These are phyloP conservation scores for Priceomyces medius DNA, from an alignment of 805 yeast genomes.

Conservation along the genomic window DNA sequence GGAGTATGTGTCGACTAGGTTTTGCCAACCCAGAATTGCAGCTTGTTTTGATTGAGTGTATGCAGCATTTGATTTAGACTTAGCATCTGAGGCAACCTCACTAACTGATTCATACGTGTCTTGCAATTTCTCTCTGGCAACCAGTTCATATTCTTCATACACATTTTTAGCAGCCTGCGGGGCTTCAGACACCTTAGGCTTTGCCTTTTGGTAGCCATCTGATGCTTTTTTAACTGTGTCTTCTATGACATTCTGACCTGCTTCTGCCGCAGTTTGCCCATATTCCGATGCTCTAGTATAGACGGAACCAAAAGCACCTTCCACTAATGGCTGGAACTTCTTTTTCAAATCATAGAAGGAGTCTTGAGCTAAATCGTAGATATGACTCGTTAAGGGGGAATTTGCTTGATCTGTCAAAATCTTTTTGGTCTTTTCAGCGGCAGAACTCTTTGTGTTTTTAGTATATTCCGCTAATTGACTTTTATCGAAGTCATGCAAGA, in stretches of 20 bases:
- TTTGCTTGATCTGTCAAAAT: background rate
- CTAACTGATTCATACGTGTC: constrained; percentile 11
- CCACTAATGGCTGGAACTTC: too few relatives aligned
- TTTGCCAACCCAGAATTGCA: constrained; percentile 7
- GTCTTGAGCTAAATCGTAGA: background rate
- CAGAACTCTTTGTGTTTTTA: constrained; percentile 14
- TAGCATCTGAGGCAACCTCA: constrained; percentile 6
- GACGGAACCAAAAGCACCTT: too few relatives aligned
- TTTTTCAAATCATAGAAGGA: background rate
- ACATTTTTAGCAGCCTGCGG: constrained; percentile 4
- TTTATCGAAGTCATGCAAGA: constrained; percentile 8
- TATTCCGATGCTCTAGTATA: too few relatives aligned
- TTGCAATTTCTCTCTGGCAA: constrained; percentile 10
- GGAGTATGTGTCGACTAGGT: constrained; percentile 39
- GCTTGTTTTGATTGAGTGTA: constrained; percentile 5
- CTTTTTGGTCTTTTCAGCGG: constrained; percentile 11
- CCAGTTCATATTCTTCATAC: constrained; percentile 11
- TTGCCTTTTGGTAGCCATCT: background rate
- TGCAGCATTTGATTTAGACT: constrained; percentile 2
- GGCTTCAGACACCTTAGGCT: constrained; percentile 1
- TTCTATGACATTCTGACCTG: too few relatives aligned
- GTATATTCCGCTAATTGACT: constrained; percentile 5
- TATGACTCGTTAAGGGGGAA: too few relatives aligned
- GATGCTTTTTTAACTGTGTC: too few relatives aligned
- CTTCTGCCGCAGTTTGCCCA: too few relatives aligned